phyloP scores from a whole-genome alignment of 768 basidiomycete genomes.

The Mycena vulgaris region DNA sequence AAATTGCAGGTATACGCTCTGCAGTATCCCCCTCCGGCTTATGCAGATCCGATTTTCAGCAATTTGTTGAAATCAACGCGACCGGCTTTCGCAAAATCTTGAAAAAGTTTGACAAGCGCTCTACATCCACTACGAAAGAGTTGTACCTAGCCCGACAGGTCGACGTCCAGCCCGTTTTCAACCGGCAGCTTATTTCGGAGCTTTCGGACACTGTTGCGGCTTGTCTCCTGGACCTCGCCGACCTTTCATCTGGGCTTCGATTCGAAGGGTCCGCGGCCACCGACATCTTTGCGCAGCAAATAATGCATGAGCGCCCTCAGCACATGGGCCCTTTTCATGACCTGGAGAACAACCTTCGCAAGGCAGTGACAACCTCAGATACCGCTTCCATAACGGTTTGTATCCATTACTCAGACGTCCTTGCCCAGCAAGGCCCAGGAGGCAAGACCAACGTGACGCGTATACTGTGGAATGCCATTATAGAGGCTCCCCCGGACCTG shows the following conservation, averaged over 20 bases:
- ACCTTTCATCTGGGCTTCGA: conserved; percentile 80
- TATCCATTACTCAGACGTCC: conserved; percentile 77
- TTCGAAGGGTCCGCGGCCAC: conserved; percentile 86
- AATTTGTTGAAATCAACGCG: conserved; percentile 98
- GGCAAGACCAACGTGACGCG: conserved; percentile 83
- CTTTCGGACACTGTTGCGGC: conserved; percentile 93
- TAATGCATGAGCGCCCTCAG: conserved; percentile 72
- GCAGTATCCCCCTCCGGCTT: conserved; percentile 38
- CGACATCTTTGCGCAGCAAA: conserved; percentile 82
- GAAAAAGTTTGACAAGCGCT: conserved; percentile 99
- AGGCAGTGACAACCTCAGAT: conserved; percentile 79
- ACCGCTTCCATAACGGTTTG: conserved; percentile 75
- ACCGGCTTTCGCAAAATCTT: conserved; percentile 97
- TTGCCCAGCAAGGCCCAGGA: conserved; percentile 69
- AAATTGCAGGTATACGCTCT: conserved; percentile 85
- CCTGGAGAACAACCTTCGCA: conserved; percentile 89
- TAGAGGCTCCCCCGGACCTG: conserved; percentile 82
- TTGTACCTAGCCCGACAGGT: conserved; percentile 96
- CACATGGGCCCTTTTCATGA: conserved; percentile 87
- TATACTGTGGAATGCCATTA: conserved; percentile 95
- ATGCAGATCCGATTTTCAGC: conserved; percentile 62
- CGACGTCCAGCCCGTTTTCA: conserved; percentile 98
- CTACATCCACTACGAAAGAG: conserved; percentile 96
- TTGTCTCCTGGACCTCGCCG: conserved; percentile 84
- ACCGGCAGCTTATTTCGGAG: conserved; percentile 97